Evolutionary conservation across 306 rosid species (phyloP).

Genomic region (Fagus sylvatica): DNA sequence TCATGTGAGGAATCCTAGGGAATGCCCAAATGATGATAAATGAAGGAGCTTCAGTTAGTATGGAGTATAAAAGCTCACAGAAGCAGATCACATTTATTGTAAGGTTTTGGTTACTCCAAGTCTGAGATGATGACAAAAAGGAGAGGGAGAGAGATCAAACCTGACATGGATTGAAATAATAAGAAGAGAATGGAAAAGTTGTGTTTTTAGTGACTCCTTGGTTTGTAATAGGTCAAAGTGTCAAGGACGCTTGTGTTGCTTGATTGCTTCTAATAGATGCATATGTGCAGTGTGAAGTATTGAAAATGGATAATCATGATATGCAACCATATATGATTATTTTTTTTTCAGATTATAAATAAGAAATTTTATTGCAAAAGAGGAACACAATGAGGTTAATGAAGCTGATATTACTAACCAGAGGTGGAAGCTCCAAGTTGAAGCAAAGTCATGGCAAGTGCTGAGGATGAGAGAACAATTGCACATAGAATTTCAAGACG

Average conservation of each 20-base stretch:
- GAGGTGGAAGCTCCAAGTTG: conserved; percentile 17
- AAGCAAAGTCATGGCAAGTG: conserved; percentile 22
- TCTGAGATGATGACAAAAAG: neutral
- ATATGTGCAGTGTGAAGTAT: neutral
- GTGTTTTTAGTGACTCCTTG: neutral
- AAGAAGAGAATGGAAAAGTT: neutral
- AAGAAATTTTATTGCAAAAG: no score
- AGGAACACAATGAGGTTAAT: neutral
- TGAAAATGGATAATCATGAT: neutral
- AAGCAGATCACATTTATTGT: neutral
- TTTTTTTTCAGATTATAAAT: no score
- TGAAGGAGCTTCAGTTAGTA: neutral
- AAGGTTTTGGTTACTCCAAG: neutral
- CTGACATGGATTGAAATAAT: neutral
- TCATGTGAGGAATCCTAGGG: neutral
- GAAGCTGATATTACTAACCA: conserved; percentile 4
- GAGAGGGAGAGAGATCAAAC: neutral
- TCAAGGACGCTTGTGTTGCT: neutral
- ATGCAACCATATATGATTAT: no score
- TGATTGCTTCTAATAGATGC: neutral
- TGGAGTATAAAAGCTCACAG: neutral
- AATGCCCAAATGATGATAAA: neutral
- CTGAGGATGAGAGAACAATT: conserved; percentile 26
- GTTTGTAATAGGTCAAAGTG: no score
- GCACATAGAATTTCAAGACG: conserved; percentile 29